Evolutionary conservation across 495 filamentous ascomycete species (phyloP).

Genomic region (Astrothelium subdiscretum): DNA sequence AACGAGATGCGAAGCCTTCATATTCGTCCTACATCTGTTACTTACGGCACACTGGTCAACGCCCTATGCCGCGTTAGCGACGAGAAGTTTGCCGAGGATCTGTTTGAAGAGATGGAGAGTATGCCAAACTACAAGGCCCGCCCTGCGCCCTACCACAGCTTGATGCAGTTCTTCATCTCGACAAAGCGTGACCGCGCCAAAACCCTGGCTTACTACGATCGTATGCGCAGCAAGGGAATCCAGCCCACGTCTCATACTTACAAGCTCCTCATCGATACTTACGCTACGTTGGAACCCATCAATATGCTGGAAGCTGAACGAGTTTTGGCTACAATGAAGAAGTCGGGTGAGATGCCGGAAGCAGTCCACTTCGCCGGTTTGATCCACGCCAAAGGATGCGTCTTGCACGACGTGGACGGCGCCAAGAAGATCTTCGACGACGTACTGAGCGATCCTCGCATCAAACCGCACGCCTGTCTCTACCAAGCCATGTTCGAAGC

Average conservation of each 20-base stretch:
- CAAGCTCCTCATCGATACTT: slow-evolving; percentile 92
- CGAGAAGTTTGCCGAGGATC: slow-evolving; percentile 92
- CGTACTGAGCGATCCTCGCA: slow-evolving; percentile 51
- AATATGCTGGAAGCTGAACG: slow-evolving; percentile 84
- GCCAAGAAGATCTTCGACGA: slow-evolving; percentile 72
- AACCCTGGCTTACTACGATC: slow-evolving; percentile 90
- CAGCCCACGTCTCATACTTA: slow-evolving; percentile 89
- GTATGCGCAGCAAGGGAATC: slow-evolving; percentile 81
- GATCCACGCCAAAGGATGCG: slow-evolving; percentile 92
- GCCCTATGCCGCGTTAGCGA: slow-evolving; percentile 94
- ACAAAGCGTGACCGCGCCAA: slow-evolving; percentile 92
- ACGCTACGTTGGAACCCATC: slow-evolving; percentile 86
- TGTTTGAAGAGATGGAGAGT: slow-evolving; percentile 98
- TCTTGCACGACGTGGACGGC: slow-evolving; percentile 76
- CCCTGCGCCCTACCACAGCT: slow-evolving; percentile 91
- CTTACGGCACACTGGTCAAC: slow-evolving; percentile 96
- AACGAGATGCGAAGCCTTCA: slow-evolving; percentile 88
- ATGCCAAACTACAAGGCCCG: slow-evolving; percentile 98
- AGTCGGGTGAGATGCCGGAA: slow-evolving; percentile 64
- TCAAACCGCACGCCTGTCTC: slow-evolving; percentile 68
- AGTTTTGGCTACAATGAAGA: slow-evolving; percentile 67
- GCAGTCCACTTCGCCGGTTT: slow-evolving; percentile 91
- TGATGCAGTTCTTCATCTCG: slow-evolving; percentile 98
- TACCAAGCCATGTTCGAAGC: slow-evolving; percentile 94
- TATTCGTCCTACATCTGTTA: slow-evolving; percentile 92